A percentile compares a stretch with the other conserved stretches of the same genome.
Conservation (phyloP, 73 alveolate genomes). For the Durusdinium trenchii region DNA sequence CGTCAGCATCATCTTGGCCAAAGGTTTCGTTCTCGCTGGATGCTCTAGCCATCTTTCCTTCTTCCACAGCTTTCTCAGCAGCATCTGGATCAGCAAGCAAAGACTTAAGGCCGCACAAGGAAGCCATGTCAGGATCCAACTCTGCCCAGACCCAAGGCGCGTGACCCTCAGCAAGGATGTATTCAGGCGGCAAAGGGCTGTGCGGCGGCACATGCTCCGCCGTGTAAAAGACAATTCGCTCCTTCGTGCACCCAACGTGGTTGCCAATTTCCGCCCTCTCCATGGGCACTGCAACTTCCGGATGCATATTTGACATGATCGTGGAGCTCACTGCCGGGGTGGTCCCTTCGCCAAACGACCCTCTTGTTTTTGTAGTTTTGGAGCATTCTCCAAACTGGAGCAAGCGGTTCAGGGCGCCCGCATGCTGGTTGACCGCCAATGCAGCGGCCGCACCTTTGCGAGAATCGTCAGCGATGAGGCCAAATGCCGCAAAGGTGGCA, state of each 20-base stretch:
- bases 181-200: constrained; percentile 22
- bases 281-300: constrained; percentile 39
- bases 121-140: constrained; percentile 11
- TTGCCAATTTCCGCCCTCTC: constrained; percentile 35
- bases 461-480: not conserved
- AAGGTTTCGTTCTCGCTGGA: not conserved
- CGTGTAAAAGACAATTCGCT: not conserved
- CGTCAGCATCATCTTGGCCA: not conserved
- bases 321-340: not conserved
- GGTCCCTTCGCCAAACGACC: constrained; percentile 39
- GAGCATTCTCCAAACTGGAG: constrained; percentile 52
- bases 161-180: not conserved
- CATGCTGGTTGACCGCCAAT: not conserved
- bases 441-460: not conserved
- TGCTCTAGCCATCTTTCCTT: not conserved
- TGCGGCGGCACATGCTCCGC: constrained; percentile 36
- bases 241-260: constrained; percentile 50
- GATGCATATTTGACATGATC: constrained; percentile 53
- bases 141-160: constrained; percentile 7
- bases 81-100: constrained; percentile 52
- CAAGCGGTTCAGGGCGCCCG: constrained; percentile 4
- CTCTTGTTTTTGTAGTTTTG: constrained; percentile 20
- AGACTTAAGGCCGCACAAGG: constrained; percentile 1
- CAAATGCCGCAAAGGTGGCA: not conserved
- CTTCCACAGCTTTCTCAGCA: not conserved